Evolutionary conservation across 768 basidiomycete genomes (phyloP).

Genomic region (Lactarius indigo): DNA sequence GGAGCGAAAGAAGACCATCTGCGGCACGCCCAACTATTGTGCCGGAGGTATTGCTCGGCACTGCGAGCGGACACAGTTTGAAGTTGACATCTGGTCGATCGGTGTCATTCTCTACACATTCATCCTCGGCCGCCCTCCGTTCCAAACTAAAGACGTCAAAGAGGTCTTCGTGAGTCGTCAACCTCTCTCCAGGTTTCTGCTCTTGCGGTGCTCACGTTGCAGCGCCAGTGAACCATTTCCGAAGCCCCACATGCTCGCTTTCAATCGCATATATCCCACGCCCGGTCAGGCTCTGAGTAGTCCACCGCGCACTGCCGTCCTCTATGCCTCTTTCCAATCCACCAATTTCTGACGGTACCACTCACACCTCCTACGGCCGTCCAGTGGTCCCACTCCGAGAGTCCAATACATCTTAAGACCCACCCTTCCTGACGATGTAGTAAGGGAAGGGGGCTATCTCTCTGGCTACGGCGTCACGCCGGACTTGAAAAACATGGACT

Average conservation of each 20-base stretch:
- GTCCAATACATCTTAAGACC: too few species aligned
- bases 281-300: constrained; percentile 41
- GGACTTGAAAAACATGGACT: constrained; percentile 96
- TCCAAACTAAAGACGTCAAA: too few species aligned
- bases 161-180: too few species aligned
- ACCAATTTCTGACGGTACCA: constrained; percentile 70
- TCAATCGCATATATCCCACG: constrained; percentile 72
- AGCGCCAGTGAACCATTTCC: constrained; percentile 32
- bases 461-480: constrained; percentile 92
- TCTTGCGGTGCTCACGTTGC: constrained; percentile 4
- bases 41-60: too few species aligned
- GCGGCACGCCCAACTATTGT: constrained; percentile 98
- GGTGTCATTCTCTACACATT: too few species aligned
- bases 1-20: constrained; percentile 98
- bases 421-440: too few species aligned
- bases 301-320: constrained; percentile 63
- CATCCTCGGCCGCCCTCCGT: too few species aligned
- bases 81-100: too few species aligned
- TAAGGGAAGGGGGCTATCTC: too few species aligned
- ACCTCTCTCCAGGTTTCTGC: too few species aligned
- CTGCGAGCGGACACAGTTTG: too few species aligned
- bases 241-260: constrained; percentile 54
- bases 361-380: constrained; percentile 51
- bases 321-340: constrained; percentile 71
- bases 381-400: constrained; percentile 42